Percentiles rank a stretch among this genome's conserved stretches.
phyloP scores from a whole-genome alignment of 2,329 filamentous ascomycete genomes.

The Ceratocystis diversiconidia region DNA sequence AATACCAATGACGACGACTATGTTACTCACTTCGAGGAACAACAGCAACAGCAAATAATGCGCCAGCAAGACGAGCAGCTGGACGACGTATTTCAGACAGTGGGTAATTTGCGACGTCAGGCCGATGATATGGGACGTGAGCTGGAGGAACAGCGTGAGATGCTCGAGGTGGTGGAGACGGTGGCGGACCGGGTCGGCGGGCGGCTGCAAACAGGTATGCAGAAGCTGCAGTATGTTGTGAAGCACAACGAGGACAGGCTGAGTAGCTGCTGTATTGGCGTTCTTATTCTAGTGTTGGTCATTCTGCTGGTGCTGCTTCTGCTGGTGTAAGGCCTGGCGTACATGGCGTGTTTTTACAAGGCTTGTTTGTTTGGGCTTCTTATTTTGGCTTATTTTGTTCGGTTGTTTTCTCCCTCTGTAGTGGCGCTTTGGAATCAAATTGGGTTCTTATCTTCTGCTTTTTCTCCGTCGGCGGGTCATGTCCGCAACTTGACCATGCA shows the following conservation, averaged over 20 bases:
- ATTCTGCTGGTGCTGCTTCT: slow-evolving; percentile 68
- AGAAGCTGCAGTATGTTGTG: slow-evolving; percentile 73
- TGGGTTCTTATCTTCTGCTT: neutral
- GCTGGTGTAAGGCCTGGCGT: slow-evolving; percentile 32
- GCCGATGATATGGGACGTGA: slow-evolving; percentile 93
- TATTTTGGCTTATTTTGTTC: neutral
- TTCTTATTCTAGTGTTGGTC: slow-evolving; percentile 79
- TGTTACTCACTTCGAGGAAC: slow-evolving; percentile 75
- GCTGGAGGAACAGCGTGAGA: slow-evolving; percentile 82
- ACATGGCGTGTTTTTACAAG: neutral
- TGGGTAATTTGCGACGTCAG: slow-evolving; percentile 78
- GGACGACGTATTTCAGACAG: slow-evolving; percentile 83
- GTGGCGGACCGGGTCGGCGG: slow-evolving; percentile 78
- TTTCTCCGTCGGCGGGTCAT: neutral
- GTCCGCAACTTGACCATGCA: neutral
- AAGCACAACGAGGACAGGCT: slow-evolving; percentile 74
- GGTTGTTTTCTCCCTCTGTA: neutral
- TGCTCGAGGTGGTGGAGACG: slow-evolving; percentile 73
- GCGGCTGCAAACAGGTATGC: slow-evolving; percentile 71
- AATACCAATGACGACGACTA: slow-evolving; percentile 38
- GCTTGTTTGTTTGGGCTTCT: neutral
- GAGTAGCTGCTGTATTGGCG: slow-evolving; percentile 81
- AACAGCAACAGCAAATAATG: slow-evolving; percentile 84
- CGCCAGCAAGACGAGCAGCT: slow-evolving; percentile 86
- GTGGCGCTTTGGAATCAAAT: slow-evolving; percentile 4